Base-by-base conservation (phyloP, 257 asterid species). In the Ilex asprella region DNA sequence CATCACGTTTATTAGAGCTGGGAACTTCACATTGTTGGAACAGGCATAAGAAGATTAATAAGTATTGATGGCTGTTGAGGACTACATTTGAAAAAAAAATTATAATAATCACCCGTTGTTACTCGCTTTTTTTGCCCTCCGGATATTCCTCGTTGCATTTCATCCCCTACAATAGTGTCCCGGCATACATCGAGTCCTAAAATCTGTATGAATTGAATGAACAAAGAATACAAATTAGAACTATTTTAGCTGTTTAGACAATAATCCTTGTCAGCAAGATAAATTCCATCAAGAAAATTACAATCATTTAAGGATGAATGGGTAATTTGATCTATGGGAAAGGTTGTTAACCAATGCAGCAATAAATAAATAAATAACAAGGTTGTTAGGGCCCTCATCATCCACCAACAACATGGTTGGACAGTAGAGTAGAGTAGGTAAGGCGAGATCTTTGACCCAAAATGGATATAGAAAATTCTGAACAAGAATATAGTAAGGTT, bases 121-220 rank as follows among this genome's bases (percentile, higher is more conserved):
- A 85, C 84, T 6, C 90, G 84, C 72, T 81, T 81, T 67, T 75
- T 81, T 41, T 85, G 90, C 5, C 90, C 90, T 12, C 94, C 94
- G 8, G 94, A 86, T 35, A 86, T 86, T 50, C 94, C 91, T 31
- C 94, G 71, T 57, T 58, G 66, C 94, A 86, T 83, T 51, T 81
- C 86, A 76, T 86, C 82, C 4, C 94, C 94, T 31, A 83, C 86
- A 31, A 81, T 77, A 1, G 85, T 86, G 68, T 83, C 86, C 16
- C 73, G 69, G 62, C 94, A 86, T 29, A 75, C 78, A 56, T 81
- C 85, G 7, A 86, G 79, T 44, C 91, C 91, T 52, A 86, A 56
- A 65, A 83, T 73, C 94, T 86, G 82, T 70, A 76, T 63, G 12
- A 13, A 43, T 52, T 31, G 9, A 56, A 30, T 60, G 30, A 4